Conservation (phyloP, 148 eudicot species). For the Polygonum maritimum region DNA sequence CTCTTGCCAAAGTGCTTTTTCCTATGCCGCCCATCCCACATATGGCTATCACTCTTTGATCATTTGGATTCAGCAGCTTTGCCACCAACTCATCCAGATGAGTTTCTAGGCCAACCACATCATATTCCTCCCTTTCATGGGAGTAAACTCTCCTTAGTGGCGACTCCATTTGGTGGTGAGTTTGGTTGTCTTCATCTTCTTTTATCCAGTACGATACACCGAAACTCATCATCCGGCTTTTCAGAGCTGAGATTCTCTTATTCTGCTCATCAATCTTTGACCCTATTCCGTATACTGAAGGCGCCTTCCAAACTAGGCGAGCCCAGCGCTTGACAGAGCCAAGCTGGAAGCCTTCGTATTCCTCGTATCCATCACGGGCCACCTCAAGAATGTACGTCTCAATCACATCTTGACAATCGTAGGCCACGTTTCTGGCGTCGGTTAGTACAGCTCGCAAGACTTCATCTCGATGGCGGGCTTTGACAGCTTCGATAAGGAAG, state of each 20-base stretch:
- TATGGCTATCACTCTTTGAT: background rate
- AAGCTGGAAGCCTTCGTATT: background rate
- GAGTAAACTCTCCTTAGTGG: background rate
- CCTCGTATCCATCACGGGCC: background rate
- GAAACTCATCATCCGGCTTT: background rate
- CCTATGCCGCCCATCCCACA: constrained; percentile 8
- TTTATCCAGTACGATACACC: background rate
- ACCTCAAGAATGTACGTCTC: background rate
- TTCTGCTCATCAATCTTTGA: background rate
- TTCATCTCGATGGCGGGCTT: background rate
- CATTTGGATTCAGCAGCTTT: background rate
- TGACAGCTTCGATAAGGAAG: background rate
- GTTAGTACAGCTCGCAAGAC: background rate
- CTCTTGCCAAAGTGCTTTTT: background rate
- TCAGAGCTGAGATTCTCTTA: background rate
- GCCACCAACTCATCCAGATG: background rate
- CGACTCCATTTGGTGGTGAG: background rate
- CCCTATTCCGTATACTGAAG: background rate
- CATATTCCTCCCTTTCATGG: background rate
- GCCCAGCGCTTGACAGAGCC: background rate
- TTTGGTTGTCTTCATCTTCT: no score
- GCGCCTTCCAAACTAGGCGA: background rate
- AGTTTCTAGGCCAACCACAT: background rate
- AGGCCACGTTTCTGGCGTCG: background rate
- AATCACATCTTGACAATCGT: background rate